phyloP scores from a whole-genome alignment of 2,329 filamentous ascomycete species.

The Fonsecaea nubica region DNA sequence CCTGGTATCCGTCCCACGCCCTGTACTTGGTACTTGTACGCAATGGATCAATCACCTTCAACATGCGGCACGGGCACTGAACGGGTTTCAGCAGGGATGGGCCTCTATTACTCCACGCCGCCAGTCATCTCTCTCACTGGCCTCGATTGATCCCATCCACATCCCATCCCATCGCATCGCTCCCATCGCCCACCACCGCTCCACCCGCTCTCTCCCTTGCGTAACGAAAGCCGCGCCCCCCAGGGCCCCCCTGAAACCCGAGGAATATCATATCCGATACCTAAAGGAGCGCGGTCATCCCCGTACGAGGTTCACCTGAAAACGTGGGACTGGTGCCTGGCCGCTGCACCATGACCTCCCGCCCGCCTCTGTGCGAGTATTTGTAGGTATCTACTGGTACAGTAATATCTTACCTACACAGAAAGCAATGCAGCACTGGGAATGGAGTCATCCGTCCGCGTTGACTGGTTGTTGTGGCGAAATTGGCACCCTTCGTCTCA shows the following conservation, averaged over 20 bases:
- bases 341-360: background rate
- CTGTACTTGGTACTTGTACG: too few relatives aligned
- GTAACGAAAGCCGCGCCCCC: background rate
- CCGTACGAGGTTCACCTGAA: background rate
- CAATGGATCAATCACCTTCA: too few relatives aligned
- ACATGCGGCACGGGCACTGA: too few relatives aligned
- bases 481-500: background rate
- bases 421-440: too few relatives aligned
- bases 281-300: background rate
- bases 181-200: background rate
- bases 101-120: background rate
- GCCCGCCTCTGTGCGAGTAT: too few relatives aligned
- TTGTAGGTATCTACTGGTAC: too few relatives aligned
- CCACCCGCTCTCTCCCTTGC: background rate
- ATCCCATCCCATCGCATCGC: background rate
- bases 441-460: too few relatives aligned
- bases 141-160: background rate
- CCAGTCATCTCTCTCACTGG: background rate
- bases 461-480: background rate
- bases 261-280: background rate
- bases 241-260: background rate
- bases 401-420: too few relatives aligned
- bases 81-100: too few relatives aligned
- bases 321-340: background rate
- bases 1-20: too few relatives aligned